Evolutionary conservation across 306 rosid genomes (phyloP).

Genomic region (Lupinus albus): DNA sequence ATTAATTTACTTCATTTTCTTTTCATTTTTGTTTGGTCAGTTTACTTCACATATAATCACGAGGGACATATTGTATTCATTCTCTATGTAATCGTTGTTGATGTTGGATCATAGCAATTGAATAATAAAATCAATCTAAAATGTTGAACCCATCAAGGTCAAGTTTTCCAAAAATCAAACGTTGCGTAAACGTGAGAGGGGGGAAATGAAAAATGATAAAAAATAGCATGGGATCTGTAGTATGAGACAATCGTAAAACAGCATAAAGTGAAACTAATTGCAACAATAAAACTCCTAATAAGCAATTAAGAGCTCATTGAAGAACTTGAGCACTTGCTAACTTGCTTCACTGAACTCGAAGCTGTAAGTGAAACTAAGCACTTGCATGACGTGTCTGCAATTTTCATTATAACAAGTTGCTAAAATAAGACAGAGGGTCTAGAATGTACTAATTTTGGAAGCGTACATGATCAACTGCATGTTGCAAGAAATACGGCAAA

Average conservation of each 20-base stretch:
- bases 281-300: conserved; percentile 40
- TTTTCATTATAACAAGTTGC: conserved; percentile 50
- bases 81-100: not conserved
- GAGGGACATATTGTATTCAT: no score
- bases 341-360: conserved; percentile 44
- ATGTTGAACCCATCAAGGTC: conserved; percentile 30
- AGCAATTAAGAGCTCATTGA: conserved; percentile 43
- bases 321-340: conserved; percentile 44
- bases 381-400: conserved; percentile 47
- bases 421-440: conserved; percentile 41
- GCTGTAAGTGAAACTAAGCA: conserved; percentile 50
- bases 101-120: conserved; percentile 29
- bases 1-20: no score
- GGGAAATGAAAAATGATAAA: conserved; percentile 34
- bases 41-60: not conserved
- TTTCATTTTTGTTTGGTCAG: no score
- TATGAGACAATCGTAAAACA: conserved; percentile 38
- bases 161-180: not conserved
- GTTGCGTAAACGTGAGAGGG: not conserved
- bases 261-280: conserved; percentile 35
- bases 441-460: conserved; percentile 39
- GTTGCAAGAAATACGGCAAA: conserved; percentile 36
- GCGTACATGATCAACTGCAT: conserved; percentile 32
- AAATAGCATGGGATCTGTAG: conserved; percentile 41
- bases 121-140: conserved; percentile 21